phyloP scores from a whole-genome alignment of 2,329 filamentous ascomycete genomes.

The Monosporascus sp. region DNA sequence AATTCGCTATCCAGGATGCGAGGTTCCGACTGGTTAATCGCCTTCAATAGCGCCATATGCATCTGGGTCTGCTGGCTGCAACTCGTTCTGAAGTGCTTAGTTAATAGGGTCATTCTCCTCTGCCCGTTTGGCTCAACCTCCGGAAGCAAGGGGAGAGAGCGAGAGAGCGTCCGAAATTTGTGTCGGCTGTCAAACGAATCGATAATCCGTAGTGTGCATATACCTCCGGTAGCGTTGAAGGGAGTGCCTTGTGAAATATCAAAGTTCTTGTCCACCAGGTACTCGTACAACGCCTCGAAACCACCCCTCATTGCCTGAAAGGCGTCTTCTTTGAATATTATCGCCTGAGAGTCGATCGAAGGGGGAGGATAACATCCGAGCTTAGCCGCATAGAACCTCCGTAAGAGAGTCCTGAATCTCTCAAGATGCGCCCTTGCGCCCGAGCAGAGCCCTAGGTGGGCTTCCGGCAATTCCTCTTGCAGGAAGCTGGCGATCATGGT shows the following conservation, averaged over 20 bases:
- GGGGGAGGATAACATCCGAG: conserved; percentile 69
- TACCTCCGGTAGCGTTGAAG: conserved; percentile 55
- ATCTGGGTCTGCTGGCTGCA: conserved; percentile 44
- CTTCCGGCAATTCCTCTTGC: conserved; percentile 62
- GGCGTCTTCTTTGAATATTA: conserved; percentile 51
- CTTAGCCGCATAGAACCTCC: conserved; percentile 60
- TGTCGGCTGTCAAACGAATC: conserved; percentile 60
- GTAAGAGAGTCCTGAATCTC: conserved; percentile 64
- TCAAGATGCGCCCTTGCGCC: conserved; percentile 63
- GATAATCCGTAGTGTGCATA: conserved; percentile 66
- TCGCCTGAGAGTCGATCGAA: conserved; percentile 32
- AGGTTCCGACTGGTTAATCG: conserved; percentile 39
- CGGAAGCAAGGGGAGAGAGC: conserved; percentile 65
- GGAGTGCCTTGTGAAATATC: conserved; percentile 45
- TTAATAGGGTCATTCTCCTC: conserved; percentile 37
- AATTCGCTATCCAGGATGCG: conserved; percentile 45
- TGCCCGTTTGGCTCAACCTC: conserved; percentile 22
- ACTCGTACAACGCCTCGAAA: conserved; percentile 66
- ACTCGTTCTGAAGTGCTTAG: conserved; percentile 35
- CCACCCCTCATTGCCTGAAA: conserved; percentile 61
- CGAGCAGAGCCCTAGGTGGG: conserved; percentile 58
- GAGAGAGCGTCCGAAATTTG: conserved; percentile 52
- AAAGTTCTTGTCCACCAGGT: conserved; percentile 60
- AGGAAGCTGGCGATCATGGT: conserved; percentile 62
- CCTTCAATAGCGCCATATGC: conserved; percentile 47